Conservation (phyloP, 495 filamentous ascomycete genomes). For the Neurospora pannonica region DNA sequence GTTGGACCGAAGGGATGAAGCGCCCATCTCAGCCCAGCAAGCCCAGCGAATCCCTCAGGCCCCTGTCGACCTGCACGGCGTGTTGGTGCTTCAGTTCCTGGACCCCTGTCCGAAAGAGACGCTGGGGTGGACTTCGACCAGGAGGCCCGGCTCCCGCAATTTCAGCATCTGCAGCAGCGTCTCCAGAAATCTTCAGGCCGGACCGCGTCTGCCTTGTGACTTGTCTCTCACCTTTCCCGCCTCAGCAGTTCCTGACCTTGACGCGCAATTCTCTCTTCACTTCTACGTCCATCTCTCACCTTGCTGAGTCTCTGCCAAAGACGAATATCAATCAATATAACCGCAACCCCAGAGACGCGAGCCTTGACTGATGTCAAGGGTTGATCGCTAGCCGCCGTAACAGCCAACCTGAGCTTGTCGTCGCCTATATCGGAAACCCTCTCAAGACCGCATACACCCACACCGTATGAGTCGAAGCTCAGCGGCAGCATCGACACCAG, state of each 20-base stretch:
- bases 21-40: slow-evolving; percentile 6
- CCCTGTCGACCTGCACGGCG: slow-evolving; percentile 1
- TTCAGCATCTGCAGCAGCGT: background rate
- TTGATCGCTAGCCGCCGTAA: background rate
- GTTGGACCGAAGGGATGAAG: background rate
- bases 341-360: background rate
- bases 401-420: slow-evolving; percentile 15
- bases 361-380: background rate
- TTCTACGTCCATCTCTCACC: background rate
- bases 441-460: slow-evolving; percentile 7
- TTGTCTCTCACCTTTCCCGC: slow-evolving; percentile 1
- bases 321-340: background rate
- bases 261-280: slow-evolving; percentile 14
- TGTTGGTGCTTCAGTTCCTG: background rate
- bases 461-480: slow-evolving; percentile 12
- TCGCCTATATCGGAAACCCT: slow-evolving; percentile 19
- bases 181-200: slow-evolving; percentile 6
- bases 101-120: background rate
- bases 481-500: slow-evolving; percentile 9
- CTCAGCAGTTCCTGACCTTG: slow-evolving; percentile 14
- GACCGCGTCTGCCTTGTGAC: background rate
- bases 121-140: slow-evolving; percentile 1
- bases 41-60: background rate
- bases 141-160: slow-evolving; percentile 6
- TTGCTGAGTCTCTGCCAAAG: background rate